Base-by-base conservation (phyloP, 1,284 basidiomycete genomes). In the Microbotryum lychnidis-dioicae region DNA sequence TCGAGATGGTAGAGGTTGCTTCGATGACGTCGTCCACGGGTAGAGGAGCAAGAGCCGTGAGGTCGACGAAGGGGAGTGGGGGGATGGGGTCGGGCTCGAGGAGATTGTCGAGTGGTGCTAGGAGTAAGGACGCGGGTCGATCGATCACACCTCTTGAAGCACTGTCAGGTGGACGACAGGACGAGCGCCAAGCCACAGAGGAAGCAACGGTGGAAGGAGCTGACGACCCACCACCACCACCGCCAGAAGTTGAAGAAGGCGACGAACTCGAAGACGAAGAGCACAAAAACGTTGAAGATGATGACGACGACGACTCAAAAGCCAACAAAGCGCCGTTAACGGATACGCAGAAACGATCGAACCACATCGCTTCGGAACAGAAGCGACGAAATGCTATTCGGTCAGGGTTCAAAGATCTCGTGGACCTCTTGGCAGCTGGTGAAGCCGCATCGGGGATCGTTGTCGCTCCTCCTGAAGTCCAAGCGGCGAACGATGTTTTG, bases 281-380 rank as follows among this genome's bases (percentile, higher is more conserved):
- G 12, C 51, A 45, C 9, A 33, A 46, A 0, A 49, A 44, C 25
- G 56, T 48, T 1, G 56, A n/a, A n/a, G n/a, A 50, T n/a, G 51
- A 31, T 18, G 52, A 54, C 18, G 56, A 60, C 16, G 65, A 62
- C 20, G 29, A 48, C 12, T 54, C 16, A 1, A 48, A 48, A 9
- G 12, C n/a, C n/a, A 21, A 37, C 25, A 54, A 50, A 9, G 29
- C 46, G 5, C 45, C 54, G 6, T 79, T 91, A 33, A 87, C 87
- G n/a, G 85, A 84, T 7, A 86, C 87, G 0, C 87, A 91, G 74
- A 92, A 92, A 74, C 82, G 90, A 18, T 81, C 89, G 21, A 92
- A 91, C 74, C 89, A 92, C 77, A 92, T 92, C 78, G 85, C 89
- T 79, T 89, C 87, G 7, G 89, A 92, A 76, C 90, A 92, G 76